Percentiles rank a stretch among this genome's conserved stretches.
phyloP scores from a whole-genome alignment of 495 filamentous ascomycete genomes.

The Achaetomiella virescens region DNA sequence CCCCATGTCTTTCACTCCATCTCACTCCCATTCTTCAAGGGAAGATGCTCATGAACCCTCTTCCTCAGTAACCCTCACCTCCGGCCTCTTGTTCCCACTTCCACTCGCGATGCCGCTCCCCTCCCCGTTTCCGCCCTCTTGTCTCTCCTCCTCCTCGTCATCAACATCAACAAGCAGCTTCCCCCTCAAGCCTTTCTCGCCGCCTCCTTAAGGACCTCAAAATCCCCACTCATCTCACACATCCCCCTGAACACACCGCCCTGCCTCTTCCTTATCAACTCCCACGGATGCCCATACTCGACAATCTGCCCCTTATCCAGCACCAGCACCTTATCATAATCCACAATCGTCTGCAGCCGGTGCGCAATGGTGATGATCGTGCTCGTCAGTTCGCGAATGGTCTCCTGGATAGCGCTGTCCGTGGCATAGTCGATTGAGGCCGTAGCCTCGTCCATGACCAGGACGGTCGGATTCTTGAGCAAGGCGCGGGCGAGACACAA shows the following conservation, averaged over 20 bases:
- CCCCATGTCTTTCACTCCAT: no score
- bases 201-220: constrained; percentile 61
- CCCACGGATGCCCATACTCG: constrained; percentile 84
- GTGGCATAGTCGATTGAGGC: constrained; percentile 97
- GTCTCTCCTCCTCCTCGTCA: constrained; percentile 20
- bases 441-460: constrained; percentile 99
- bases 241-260: constrained; percentile 72
- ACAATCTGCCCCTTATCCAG: constrained; percentile 83
- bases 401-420: constrained; percentile 92
- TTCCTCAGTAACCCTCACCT: no score
- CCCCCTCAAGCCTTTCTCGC: constrained; percentile 61
- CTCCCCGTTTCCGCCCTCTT: not conserved
- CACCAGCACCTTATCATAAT: constrained; percentile 98
- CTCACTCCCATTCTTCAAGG: not conserved
- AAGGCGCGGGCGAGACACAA: constrained; percentile 91
- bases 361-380: constrained; percentile 99
- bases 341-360: constrained; percentile 89
- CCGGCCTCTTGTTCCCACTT: no score
- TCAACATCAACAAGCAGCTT: constrained; percentile 38
- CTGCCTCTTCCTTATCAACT: constrained; percentile 59
- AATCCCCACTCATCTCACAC: constrained; percentile 92
- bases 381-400: constrained; percentile 80
- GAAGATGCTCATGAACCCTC: no score
- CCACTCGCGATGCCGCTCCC: no score
- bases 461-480: constrained; percentile 81